Evolutionary conservation across 768 basidiomycete species (phyloP).

Genomic region (Dentipellis sp.): DNA sequence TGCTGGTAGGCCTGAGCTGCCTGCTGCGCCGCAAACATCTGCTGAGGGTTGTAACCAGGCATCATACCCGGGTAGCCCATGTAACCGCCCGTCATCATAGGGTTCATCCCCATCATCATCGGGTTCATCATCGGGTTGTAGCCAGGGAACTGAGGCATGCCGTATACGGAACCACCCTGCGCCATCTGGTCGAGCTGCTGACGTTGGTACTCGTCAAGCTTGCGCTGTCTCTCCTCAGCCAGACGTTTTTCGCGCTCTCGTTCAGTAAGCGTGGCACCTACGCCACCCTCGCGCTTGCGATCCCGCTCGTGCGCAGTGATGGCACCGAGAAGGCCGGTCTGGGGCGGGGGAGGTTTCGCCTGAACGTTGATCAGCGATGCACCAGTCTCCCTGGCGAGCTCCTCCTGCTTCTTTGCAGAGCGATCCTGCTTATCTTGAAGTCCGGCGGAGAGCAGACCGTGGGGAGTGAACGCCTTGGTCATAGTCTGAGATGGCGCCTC

Average conservation of each 20-base stretch:
- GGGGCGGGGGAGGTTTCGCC: conserved; percentile 88
- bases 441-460: conserved; percentile 90
- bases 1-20: conserved; percentile 83
- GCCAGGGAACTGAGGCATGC: conserved; percentile 32
- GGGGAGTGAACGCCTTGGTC: conserved; percentile 92
- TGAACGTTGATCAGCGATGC: conserved; percentile 94
- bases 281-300: conserved; percentile 87
- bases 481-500: conserved; percentile 62
- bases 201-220: conserved; percentile 84
- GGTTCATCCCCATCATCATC: conserved; percentile 51
- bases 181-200: conserved; percentile 90
- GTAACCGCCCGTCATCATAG: conserved; percentile 46
- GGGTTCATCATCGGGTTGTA: conserved; percentile 76
- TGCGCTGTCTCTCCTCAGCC: conserved; percentile 88
- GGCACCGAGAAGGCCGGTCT: conserved; percentile 91
- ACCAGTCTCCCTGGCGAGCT: conserved; percentile 85
- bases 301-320: conserved; percentile 95
- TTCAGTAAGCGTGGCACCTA: conserved; percentile 92
- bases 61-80: conserved; percentile 48
- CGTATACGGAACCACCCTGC: conserved; percentile 66
- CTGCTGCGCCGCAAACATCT: conserved; percentile 81
- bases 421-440: conserved; percentile 93
- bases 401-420: conserved; percentile 92
- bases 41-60: conserved; percentile 52
- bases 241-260: conserved; percentile 87